A percentile compares a stretch with the other conserved stretches of the same genome.
Evolutionary conservation across 139 green algal genomes (phyloP).

Genomic region (Dunaliella primolecta): DNA sequence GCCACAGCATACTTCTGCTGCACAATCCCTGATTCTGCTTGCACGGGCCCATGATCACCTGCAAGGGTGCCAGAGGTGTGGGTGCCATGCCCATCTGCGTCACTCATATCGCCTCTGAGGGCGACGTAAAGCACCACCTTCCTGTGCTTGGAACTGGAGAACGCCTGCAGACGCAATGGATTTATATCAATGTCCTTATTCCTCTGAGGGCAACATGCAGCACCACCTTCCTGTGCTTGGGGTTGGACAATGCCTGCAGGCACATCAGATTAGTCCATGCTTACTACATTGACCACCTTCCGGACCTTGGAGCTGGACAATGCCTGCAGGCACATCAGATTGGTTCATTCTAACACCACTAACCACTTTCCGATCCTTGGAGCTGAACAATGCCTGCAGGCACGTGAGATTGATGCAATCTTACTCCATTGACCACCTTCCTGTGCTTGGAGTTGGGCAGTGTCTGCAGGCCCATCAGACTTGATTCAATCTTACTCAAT

Average conservation of each 20-base stretch:
- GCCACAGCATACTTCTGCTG: no score
- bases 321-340: slow-evolving; percentile 24
- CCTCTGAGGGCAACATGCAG: slow-evolving; percentile 36
- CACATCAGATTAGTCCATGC: no score
- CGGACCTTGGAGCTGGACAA: slow-evolving; percentile 63
- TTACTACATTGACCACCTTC: slow-evolving; percentile 72
- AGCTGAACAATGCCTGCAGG: slow-evolving; percentile 47
- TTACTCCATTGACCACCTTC: slow-evolving; percentile 73
- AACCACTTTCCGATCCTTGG: slow-evolving; percentile 79
- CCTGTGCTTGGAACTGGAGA: slow-evolving; percentile 58
- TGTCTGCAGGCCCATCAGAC: no score
- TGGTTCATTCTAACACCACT: no score
- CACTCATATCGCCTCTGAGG: slow-evolving; percentile 43
- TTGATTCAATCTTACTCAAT: no score
- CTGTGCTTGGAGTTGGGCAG: slow-evolving; percentile 63
- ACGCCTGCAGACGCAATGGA: slow-evolving; percentile 45
- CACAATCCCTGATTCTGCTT: no score
- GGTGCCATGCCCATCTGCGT: slow-evolving; percentile 85
- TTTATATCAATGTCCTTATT: no score
- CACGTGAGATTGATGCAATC: no score
- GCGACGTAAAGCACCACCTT: slow-evolving; percentile 71
- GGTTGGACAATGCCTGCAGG: slow-evolving; percentile 46
- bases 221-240: slow-evolving; percentile 77
- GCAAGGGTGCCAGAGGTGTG: slow-evolving; percentile 76
- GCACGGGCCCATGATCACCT: no score